phyloP scores from a whole-genome alignment of 768 basidiomycete genomes.

The Suillus luteus region DNA sequence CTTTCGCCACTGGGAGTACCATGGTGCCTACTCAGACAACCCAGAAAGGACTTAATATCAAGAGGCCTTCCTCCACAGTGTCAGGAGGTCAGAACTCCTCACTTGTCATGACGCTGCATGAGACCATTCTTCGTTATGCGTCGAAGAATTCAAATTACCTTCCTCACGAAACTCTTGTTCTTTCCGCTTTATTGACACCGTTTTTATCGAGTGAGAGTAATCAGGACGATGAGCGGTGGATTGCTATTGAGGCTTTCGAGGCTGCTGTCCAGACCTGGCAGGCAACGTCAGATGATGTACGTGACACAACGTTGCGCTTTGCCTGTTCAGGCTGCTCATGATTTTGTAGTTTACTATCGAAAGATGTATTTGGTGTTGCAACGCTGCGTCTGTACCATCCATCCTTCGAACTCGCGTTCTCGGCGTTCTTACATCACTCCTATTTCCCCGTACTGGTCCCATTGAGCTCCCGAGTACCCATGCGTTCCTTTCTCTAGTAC shows the following conservation, averaged over 20 bases:
- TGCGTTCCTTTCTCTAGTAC: conserved; percentile 53
- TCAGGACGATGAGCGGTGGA: conserved; percentile 52
- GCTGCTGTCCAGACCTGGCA: conserved; percentile 58
- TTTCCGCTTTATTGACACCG: conserved; percentile 58
- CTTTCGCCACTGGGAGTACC: conserved; percentile 19
- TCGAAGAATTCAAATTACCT: conserved; percentile 34
- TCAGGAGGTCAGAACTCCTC: conserved; percentile 35
- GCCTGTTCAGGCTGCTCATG: conserved; percentile 5
- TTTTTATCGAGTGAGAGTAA: conserved; percentile 46
- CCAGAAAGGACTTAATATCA: conserved; percentile 38
- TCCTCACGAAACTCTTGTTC: conserved; percentile 59
- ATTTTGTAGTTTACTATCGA: conserved; percentile 49
- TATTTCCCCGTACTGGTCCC: conserved; percentile 45
- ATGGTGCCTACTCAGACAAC: conserved; percentile 25
- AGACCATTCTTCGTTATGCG: conserved; percentile 48
- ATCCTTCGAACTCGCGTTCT: conserved; percentile 52
- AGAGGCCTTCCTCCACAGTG: conserved; percentile 47
- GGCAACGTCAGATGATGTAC: conserved; percentile 54
- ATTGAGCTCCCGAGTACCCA: conserved; percentile 44
- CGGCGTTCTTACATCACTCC: conserved; percentile 46
- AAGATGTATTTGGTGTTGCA: conserved; percentile 72
- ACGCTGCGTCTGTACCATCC: conserved; percentile 50
- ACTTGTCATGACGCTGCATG: conserved; percentile 46
- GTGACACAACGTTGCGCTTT: conserved; percentile 18
- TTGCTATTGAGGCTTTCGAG: conserved; percentile 65